These are phyloP conservation scores for Lipomyces orientalis DNA, from an alignment of 805 yeast genomes.

Conservation along the genomic window DNA sequence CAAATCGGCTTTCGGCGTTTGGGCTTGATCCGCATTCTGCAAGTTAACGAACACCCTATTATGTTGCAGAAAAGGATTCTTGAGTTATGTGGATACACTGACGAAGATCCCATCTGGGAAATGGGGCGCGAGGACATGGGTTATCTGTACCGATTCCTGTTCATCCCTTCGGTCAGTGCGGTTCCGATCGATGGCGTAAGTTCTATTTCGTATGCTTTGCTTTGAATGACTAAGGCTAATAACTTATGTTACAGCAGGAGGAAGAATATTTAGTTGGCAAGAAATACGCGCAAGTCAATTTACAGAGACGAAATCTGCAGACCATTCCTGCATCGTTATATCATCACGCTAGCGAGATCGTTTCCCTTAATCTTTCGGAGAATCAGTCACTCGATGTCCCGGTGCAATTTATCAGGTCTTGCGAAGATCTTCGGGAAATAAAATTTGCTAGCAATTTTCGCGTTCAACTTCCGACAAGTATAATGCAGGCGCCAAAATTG, in stretches of 20 bases:
- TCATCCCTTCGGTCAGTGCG: constrained; percentile 43
- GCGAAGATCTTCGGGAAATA: constrained; percentile 56
- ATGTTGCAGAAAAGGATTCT: constrained; percentile 75
- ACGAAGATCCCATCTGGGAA: constrained; percentile 74
- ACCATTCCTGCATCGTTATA: constrained; percentile 85
- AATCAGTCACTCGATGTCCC: constrained; percentile 88
- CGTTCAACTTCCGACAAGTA: constrained; percentile 72
- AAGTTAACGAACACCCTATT: constrained; percentile 75
- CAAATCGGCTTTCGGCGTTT: constrained; percentile 65
- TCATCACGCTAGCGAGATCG: constrained; percentile 79
- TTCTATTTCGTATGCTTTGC: not conserved
- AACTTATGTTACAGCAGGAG: constrained; percentile 8
- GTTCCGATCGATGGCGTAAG: constrained; percentile 23
- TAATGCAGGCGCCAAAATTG: constrained; percentile 71
- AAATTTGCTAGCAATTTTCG: constrained; percentile 61
- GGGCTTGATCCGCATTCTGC: constrained; percentile 57
- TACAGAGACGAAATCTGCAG: constrained; percentile 74
- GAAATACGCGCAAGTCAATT: constrained; percentile 74
- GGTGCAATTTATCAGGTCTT: constrained; percentile 80
- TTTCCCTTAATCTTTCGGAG: constrained; percentile 78
- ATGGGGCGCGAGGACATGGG: constrained; percentile 85
- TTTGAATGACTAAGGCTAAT: not conserved
- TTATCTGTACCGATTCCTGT: constrained; percentile 78
- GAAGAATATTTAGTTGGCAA: constrained; percentile 30
- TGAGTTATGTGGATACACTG: constrained; percentile 76